Evolutionary conservation across 805 yeast species (phyloP).

Genomic region (Saccharomycopsis malanga): DNA sequence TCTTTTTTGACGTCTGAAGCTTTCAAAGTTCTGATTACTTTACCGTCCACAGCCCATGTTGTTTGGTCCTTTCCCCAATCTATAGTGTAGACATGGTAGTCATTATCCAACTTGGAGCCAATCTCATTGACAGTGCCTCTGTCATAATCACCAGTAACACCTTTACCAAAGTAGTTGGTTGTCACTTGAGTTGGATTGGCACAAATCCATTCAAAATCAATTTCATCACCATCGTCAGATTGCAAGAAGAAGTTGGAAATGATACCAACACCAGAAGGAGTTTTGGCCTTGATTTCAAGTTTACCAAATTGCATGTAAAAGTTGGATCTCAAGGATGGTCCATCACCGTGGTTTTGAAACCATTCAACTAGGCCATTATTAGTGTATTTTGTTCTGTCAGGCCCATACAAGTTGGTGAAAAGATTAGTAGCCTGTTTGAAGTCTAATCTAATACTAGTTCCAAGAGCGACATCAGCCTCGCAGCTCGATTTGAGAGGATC

Average conservation of each 20-base stretch:
- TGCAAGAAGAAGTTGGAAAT: slow-evolving; percentile 59
- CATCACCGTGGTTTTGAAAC: slow-evolving; percentile 47
- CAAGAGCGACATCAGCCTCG: slow-evolving; percentile 44
- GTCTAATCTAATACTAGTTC: slow-evolving; percentile 37
- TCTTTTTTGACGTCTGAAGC: slow-evolving; percentile 27
- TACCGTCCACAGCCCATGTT: slow-evolving; percentile 56
- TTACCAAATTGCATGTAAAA: slow-evolving; percentile 70
- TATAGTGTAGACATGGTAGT: slow-evolving; percentile 55
- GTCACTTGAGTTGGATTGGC: slow-evolving; percentile 52
- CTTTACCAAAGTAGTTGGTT: slow-evolving; percentile 53
- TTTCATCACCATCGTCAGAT: slow-evolving; percentile 62
- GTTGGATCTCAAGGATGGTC: slow-evolving; percentile 55
- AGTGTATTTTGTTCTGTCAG: slow-evolving; percentile 37
- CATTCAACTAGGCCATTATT: slow-evolving; percentile 56
- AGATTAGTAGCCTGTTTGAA: slow-evolving; percentile 29
- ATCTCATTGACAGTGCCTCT: slow-evolving; percentile 50
- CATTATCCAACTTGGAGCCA: slow-evolving; percentile 24
- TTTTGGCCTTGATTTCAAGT: slow-evolving; percentile 49
- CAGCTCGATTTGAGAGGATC: slow-evolving; percentile 31
- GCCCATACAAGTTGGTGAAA: slow-evolving; percentile 32
- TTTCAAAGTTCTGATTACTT: slow-evolving; percentile 45
- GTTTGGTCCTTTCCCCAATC: slow-evolving; percentile 54
- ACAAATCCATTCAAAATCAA: slow-evolving; percentile 67
- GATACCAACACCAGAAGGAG: slow-evolving; percentile 57
- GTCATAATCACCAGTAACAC: slow-evolving; percentile 51